Conservation (phyloP, 2,329 filamentous ascomycete genomes). For the Fusarium brachygibbosum region DNA sequence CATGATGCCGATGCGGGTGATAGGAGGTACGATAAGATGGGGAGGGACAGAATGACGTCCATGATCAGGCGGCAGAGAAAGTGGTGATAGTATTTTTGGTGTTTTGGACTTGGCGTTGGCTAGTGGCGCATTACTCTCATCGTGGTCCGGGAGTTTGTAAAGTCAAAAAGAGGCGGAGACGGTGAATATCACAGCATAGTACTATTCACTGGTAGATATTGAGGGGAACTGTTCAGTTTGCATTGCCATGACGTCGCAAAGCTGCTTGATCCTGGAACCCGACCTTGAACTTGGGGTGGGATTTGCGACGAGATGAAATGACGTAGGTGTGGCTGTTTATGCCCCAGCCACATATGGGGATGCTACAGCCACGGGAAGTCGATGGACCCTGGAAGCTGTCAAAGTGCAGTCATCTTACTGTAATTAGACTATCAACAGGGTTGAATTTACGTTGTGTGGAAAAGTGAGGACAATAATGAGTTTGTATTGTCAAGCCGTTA, state of each 20-base stretch:
- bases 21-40: conserved; percentile 76
- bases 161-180: neutral
- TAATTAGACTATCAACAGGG: neutral
- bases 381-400: conserved; percentile 1
- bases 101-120: conserved; percentile 5
- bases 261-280: conserved; percentile 22
- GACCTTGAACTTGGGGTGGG: conserved; percentile 2
- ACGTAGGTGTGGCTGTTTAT: conserved; percentile 38
- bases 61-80: conserved; percentile 54
- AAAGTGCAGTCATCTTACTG: neutral
- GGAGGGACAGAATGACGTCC: conserved; percentile 79
- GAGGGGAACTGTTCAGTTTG: neutral
- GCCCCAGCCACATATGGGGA: conserved; percentile 24
- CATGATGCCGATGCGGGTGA: conserved; percentile 74
- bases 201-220: conserved; percentile 1
- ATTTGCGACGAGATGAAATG: conserved; percentile 15
- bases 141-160: neutral
- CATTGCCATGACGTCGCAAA: conserved; percentile 36
- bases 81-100: conserved; percentile 17
- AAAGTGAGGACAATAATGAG: neutral
- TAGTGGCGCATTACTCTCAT: conserved; percentile 17
- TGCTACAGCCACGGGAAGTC: neutral
- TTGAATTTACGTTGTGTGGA: neutral
- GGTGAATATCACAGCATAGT: neutral
- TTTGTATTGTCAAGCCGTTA: neutral